Conservation (phyloP, 768 basidiomycete species). For the Lactifluus rugatus region DNA sequence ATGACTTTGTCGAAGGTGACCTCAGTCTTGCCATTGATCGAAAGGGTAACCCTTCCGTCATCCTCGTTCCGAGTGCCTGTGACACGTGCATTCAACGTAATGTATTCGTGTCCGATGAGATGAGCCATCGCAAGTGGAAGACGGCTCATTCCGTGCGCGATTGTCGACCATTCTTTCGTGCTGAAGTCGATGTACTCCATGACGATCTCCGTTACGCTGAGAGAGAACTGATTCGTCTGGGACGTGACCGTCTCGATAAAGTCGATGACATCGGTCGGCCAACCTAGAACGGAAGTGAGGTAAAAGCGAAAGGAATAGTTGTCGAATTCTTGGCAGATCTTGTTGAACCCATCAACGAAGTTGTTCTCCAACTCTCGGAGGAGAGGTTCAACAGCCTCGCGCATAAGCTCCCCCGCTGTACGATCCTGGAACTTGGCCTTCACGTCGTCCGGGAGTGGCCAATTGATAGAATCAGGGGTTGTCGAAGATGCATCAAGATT, state of each 20-base stretch:
- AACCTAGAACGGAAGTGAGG: constrained; percentile 8
- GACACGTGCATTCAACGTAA: constrained; percentile 21
- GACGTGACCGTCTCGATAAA: constrained; percentile 22
- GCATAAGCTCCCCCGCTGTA: constrained; percentile 15
- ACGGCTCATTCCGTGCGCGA: constrained; percentile 21
- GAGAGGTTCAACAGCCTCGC: constrained; percentile 12
- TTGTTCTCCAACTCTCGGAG: constrained; percentile 10
- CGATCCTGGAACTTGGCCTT: constrained; percentile 8
- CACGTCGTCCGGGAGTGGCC: constrained; percentile 4
- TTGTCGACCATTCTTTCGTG: constrained; percentile 20
- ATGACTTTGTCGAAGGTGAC: constrained; percentile 20
- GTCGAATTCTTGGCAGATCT: constrained; percentile 18
- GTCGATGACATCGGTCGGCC: constrained; percentile 20
- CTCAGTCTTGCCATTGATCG: neutral
- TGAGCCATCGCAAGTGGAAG: constrained; percentile 21
- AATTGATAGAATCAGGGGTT: constrained; percentile 7
- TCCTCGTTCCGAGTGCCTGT: constrained; percentile 13
- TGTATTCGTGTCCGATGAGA: constrained; percentile 20
- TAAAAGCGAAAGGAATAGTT: constrained; percentile 21
- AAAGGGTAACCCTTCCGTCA: constrained; percentile 13
- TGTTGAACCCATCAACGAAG: constrained; percentile 15
- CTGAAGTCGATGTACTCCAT: constrained; percentile 23
- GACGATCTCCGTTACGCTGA: constrained; percentile 23
- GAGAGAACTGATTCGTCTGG: constrained; percentile 23
- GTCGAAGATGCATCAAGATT: neutral